These are phyloP conservation scores for Monosporascus sp. DNA, from an alignment of 2,329 filamentous ascomycete genomes.

Conservation along the genomic window DNA sequence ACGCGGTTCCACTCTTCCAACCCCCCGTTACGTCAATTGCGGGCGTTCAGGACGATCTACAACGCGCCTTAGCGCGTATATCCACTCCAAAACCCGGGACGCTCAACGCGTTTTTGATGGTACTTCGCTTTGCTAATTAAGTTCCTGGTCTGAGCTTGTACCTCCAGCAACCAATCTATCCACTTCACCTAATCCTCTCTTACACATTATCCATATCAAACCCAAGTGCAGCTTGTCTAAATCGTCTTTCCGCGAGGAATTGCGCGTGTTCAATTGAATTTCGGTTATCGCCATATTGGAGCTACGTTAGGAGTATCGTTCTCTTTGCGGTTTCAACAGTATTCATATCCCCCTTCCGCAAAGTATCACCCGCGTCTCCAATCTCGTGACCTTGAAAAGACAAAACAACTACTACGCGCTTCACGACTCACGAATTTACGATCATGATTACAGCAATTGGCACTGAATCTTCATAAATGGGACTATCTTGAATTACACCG, in stretches of 20 bases:
- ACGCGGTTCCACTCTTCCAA: not conserved
- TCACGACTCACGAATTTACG: slow-evolving; percentile 3
- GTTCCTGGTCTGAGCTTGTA: slow-evolving; percentile 17
- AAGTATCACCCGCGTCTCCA: not conserved
- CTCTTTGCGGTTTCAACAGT: not conserved
- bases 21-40: slow-evolving; percentile 16
- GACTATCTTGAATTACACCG: not conserved
- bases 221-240: not conserved
- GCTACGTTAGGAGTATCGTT: not conserved
- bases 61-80: slow-evolving; percentile 23
- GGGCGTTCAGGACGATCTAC: slow-evolving; percentile 3
- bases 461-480: not conserved
- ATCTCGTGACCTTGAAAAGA: not conserved
- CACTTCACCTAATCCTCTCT: slow-evolving; percentile 1
- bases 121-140: slow-evolving; percentile 20
- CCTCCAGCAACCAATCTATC: slow-evolving; percentile 10
- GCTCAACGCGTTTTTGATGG: slow-evolving; percentile 15
- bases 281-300: too few relatives aligned
- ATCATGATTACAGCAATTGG: not conserved
- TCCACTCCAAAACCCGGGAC: slow-evolving; percentile 7
- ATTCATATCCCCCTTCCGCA: not conserved
- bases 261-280: too few relatives aligned
- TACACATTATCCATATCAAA: not conserved
- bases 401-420: not conserved
- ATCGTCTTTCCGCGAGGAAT: too few relatives aligned